Base-by-base conservation (phyloP, 768 basidiomycete genomes). In the Russula sp. region DNA sequence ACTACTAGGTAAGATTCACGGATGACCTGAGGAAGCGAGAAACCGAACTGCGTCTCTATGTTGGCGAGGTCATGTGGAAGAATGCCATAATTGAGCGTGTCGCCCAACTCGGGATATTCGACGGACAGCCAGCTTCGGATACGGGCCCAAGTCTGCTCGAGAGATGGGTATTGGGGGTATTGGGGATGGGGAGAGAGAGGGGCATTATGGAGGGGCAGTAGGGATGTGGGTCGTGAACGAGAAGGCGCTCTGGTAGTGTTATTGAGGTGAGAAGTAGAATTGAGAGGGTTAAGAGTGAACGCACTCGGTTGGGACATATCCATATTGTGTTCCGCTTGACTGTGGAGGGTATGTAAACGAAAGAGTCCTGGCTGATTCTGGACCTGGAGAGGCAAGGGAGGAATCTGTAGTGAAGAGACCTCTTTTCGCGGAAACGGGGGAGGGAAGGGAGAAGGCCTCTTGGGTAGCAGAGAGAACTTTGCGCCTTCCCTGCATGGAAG, bases 61-160 rank as follows among this genome's bases (percentile, higher is more conserved):
- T 88, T 81, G 44, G 88, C 81, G 64, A 97, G 82, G 72, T 93
- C 87, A 67, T 83, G 82, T 10, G 88, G 87, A 58, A 87, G 81
- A 66, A 93, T 89, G 65, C 93, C 92, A 70, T 89, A 91, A 74
- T 96, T 96, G 68, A 98, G 88, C 9, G 95, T 97, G 74, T 98
- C 95, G 34, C 89, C 90, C 20, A 98, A 82, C 71, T 98, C 95
- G 50, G 94, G 93, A 75, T 96, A 96, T 75, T 95, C 87, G 63
- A 86, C 82, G 63, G 75, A 78, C 20, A 97, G 85, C 84, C 93
- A 93, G n/a, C 76, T 71, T 63, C 86, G 87, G 55, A 98, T 80
- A 27, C 95, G 86, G 66, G 81, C 79, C 91, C 94, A 97, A 1
- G 94, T 93, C 53, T 81, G 81, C 18, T 82, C 74, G n/a, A 97